Percentiles rank a stretch among this genome's conserved stretches.
Conservation (phyloP, 306 rosid species). For the Pueraria montana region DNA sequence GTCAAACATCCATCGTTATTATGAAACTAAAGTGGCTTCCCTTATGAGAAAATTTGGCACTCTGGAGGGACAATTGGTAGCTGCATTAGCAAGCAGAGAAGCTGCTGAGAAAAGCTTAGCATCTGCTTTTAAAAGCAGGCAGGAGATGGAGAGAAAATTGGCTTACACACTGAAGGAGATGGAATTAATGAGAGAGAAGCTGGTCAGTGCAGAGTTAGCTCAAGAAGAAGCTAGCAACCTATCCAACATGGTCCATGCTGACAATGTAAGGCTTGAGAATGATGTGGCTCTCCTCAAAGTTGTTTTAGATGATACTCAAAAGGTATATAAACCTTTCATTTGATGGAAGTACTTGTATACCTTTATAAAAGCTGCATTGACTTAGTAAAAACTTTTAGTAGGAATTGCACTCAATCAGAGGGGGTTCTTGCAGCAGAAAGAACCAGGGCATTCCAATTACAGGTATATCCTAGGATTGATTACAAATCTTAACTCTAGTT, state of each 20-base stretch:
- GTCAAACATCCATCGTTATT: slow-evolving; percentile 69
- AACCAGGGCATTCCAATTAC: slow-evolving; percentile 92
- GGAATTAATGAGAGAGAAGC: slow-evolving; percentile 82
- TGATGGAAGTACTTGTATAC: slow-evolving; percentile 17
- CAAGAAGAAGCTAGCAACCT: slow-evolving; percentile 89
- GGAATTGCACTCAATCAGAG: slow-evolving; percentile 98
- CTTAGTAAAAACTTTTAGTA: slow-evolving; percentile 19
- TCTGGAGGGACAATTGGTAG: slow-evolving; percentile 86
- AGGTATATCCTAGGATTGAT: slow-evolving; percentile 60
- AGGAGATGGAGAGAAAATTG: slow-evolving; percentile 77
- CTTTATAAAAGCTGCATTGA: slow-evolving; percentile 16
- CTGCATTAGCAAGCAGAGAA: slow-evolving; percentile 78
- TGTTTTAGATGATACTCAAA: slow-evolving; percentile 92
- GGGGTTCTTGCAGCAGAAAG: slow-evolving; percentile 94
- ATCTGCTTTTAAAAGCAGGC: slow-evolving; percentile 72
- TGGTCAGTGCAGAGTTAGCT: slow-evolving; percentile 77
- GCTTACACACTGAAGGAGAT: slow-evolving; percentile 69
- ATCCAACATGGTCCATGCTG: slow-evolving; percentile 88
- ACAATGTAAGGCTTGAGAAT: slow-evolving; percentile 94
- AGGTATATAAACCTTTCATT: slow-evolving; percentile 60
- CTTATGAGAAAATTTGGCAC: slow-evolving; percentile 77
- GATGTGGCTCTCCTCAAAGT: slow-evolving; percentile 99
- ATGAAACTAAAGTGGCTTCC: slow-evolving; percentile 77
- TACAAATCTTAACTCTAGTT: background rate
- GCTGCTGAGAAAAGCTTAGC: slow-evolving; percentile 79